These are phyloP conservation scores for Skeletonema menzelii DNA, from an alignment of 108 stramenopile genomes.

Conservation along the genomic window DNA sequence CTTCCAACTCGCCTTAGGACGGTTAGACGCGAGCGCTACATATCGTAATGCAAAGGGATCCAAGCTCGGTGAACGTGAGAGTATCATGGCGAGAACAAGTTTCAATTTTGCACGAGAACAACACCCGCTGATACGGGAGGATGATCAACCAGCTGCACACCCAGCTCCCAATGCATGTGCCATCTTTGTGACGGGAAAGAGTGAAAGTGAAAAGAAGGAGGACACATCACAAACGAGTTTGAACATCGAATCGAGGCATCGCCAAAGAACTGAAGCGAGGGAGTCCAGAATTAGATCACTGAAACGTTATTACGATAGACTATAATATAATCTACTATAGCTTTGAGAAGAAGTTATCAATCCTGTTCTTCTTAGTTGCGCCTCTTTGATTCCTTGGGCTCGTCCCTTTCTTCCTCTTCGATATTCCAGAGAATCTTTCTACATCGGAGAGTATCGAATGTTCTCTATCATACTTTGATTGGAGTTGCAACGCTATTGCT, in stretches of 20 bases:
- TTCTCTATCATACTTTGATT: constrained; percentile 69
- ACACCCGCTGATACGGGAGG: constrained; percentile 8
- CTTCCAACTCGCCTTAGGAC: constrained; percentile 8
- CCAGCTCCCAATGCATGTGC: neutral
- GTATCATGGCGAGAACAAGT: constrained; percentile 1
- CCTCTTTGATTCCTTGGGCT: constrained; percentile 3
- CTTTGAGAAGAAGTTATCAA: constrained; percentile 31
- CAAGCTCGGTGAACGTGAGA: neutral
- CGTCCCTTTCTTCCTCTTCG: constrained; percentile 14
- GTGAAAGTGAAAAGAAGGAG: neutral
- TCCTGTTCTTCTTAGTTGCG: constrained; percentile 26
- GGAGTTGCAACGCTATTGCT: constrained; percentile 65
- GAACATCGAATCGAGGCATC: neutral
- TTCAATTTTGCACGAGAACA: constrained; percentile 10
- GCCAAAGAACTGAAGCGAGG: neutral
- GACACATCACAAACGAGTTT: neutral
- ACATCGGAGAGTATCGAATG: constrained; percentile 43
- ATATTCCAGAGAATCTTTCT: constrained; percentile 35
- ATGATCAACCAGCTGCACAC: neutral
- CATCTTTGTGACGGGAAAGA: neutral
- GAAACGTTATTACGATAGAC: neutral
- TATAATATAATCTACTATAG: neutral
- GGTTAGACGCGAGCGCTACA: constrained; percentile 4
- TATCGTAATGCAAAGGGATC: constrained; percentile 5
- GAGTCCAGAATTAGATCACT: neutral